Conservation (phyloP, 2,329 filamentous ascomycete genomes). For the Aspergillaceae sp. region DNA sequence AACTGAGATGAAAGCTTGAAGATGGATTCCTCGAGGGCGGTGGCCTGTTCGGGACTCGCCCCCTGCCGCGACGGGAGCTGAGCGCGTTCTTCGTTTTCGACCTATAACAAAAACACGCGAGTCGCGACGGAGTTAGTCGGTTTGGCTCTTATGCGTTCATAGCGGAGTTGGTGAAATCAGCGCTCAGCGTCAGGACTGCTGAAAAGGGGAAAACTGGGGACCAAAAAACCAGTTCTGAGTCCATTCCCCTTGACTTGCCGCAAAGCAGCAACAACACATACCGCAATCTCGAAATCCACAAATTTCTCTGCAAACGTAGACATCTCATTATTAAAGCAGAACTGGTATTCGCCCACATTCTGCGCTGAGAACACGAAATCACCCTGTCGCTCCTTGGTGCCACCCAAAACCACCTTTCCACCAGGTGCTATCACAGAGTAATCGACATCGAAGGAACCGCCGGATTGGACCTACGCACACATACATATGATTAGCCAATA, state of each 20-base stretch:
- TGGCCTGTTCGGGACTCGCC: constrained; percentile 79
- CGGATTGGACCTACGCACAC: constrained; percentile 77
- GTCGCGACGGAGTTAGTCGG: no score
- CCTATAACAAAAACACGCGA: constrained; percentile 41
- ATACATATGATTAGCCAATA: background rate
- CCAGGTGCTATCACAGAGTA: constrained; percentile 78
- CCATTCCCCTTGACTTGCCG: background rate
- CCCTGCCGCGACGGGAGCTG: constrained; percentile 82
- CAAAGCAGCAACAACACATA: constrained; percentile 37
- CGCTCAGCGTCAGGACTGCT: background rate
- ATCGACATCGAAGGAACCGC: constrained; percentile 94
- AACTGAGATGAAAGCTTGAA: constrained; percentile 90
- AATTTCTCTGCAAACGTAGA: constrained; percentile 95
- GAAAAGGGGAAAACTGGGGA: no score
- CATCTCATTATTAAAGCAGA: constrained; percentile 99
- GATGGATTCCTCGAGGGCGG: constrained; percentile 81
- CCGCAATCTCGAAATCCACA: constrained; percentile 95
- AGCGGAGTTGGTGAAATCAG: background rate
- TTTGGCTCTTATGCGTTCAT: background rate
- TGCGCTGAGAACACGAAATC: constrained; percentile 97
- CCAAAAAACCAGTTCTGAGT: background rate
- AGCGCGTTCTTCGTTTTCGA: constrained; percentile 81
- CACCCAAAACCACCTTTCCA: constrained; percentile 72
- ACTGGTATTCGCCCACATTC: constrained; percentile 78
- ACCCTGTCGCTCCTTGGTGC: constrained; percentile 84